Base-by-base conservation (phyloP, 208 protist species). In the Leishmania martiniquensis region DNA sequence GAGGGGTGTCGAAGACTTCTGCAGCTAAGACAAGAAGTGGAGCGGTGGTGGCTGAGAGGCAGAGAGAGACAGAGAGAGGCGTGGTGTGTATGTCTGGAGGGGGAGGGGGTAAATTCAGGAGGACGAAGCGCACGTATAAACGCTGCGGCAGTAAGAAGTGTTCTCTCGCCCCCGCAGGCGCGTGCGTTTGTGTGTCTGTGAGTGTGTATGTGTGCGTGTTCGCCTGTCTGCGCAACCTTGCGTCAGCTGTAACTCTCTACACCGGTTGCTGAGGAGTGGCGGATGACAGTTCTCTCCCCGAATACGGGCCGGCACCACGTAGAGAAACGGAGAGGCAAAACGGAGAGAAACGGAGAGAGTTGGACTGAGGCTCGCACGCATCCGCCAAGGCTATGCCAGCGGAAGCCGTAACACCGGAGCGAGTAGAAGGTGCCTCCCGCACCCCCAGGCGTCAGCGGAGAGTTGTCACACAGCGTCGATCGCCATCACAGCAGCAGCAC, bases 401-500 rank as follows among this genome's bases (percentile, higher is more conserved):
- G 29, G 29, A 20, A 32, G 25, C 54, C 10, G n/a, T n/a, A 59
- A 25, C 54, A 59, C 25, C 54, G 25, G n/a, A 13, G 25, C 54
- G 22, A 32, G 54, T 32, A 59, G 54, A 59, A 59, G 29, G n/a
- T 12, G 7, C 25, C 54, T 22, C 54, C 49, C 17, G 49, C 57
- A 17, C n/a, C 32, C 57, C 25, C 25, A n/a, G 17, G 54, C 2
- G 54, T 59, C 54, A 59, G 54, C 54, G 22, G 54, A 4, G 54
- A 20, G 20, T 32, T 32, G n/a, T 32, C 25, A n/a, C 54, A 59
- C 54, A 59, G 29, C 54, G 54, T 25, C 54, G 4, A n/a, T 59
- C 54, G 29, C 54, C 25, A 59, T n/a, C 55, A 59, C 42, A 32
- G 32, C 62, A 67, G 80, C 0, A 77, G n/a, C n/a, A n/a, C n/a